Conservation (phyloP, 768 basidiomycete genomes). For the Agaricus blazei region DNA sequence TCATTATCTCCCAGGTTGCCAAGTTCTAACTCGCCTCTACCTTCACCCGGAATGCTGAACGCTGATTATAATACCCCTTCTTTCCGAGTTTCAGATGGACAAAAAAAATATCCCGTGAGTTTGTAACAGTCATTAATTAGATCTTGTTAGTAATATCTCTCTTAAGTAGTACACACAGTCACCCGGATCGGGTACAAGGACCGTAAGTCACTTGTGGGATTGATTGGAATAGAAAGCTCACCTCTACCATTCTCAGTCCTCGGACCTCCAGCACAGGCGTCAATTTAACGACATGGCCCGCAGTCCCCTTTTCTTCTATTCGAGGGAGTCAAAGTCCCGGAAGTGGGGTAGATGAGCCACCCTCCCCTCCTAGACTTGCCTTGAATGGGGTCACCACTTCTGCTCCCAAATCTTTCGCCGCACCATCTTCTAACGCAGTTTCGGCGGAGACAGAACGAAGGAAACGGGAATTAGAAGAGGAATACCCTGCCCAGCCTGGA, state of each 20-base stretch:
- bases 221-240: not conserved
- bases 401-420: constrained; percentile 44
- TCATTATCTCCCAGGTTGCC: constrained; percentile 29
- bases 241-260: not conserved
- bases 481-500: constrained; percentile 41
- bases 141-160: not conserved
- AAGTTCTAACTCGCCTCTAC: constrained; percentile 20
- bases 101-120: not conserved
- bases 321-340: constrained; percentile 22
- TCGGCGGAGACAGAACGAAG: constrained; percentile 43
- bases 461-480: constrained; percentile 47
- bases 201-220: constrained; percentile 11
- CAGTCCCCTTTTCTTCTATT: constrained; percentile 30
- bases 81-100: not conserved
- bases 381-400: constrained; percentile 66
- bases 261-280: constrained; percentile 8
- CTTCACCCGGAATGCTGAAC: constrained; percentile 9
- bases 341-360: constrained; percentile 25
- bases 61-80: constrained; percentile 2
- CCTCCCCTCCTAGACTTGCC: constrained; percentile 58
- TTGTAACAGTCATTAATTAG: not conserved
- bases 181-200: not conserved
- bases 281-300: constrained; percentile 30
- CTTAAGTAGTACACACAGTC: not conserved
- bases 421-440: constrained; percentile 20